Percentiles rank a stretch among this genome's conserved stretches.
Evolutionary conservation across 352 stramenopile genomes (phyloP).

Genomic region (Globisporangium orthogonon): DNA sequence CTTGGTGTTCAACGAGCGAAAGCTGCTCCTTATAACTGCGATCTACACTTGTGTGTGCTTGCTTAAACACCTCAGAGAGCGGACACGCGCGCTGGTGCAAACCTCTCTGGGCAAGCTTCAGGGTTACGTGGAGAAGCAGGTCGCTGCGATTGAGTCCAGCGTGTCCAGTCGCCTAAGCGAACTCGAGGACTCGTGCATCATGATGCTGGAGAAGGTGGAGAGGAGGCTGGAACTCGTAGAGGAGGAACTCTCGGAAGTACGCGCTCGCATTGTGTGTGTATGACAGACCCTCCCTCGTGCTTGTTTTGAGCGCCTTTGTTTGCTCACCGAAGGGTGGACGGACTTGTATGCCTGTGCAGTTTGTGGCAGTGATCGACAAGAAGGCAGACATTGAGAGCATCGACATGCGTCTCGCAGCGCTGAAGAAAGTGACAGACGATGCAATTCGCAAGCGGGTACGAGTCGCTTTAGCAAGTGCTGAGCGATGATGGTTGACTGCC

Average conservation of each 20-base stretch:
- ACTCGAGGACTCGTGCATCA: slow-evolving; percentile 9
- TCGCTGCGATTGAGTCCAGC: slow-evolving; percentile 4
- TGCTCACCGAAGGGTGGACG: neutral
- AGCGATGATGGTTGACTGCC: no score
- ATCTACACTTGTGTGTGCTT: no score
- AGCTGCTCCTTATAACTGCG: neutral
- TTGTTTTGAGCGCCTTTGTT: no score
- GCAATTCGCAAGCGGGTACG: slow-evolving; percentile 36
- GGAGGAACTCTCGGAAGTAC: slow-evolving; percentile 45
- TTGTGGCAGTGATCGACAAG: slow-evolving; percentile 30
- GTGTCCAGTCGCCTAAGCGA: neutral
- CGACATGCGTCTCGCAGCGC: slow-evolving; percentile 10
- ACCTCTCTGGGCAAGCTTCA: slow-evolving; percentile 1
- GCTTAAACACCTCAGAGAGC: neutral
- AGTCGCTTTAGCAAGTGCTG: no score
- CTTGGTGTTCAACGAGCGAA: no score
- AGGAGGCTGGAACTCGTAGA: slow-evolving; percentile 38
- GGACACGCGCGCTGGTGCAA: neutral
- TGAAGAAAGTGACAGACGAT: slow-evolving; percentile 28
- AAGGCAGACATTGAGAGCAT: slow-evolving; percentile 39
- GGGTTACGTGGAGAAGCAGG: slow-evolving; percentile 10
- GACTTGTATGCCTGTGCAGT: slow-evolving; percentile 6
- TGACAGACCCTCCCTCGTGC: no score
- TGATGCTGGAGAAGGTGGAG: slow-evolving; percentile 18
- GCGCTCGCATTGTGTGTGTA: neutral